Conservation (phyloP, 371 early-diverging fungal species). For the Haplosporangium sp. region DNA sequence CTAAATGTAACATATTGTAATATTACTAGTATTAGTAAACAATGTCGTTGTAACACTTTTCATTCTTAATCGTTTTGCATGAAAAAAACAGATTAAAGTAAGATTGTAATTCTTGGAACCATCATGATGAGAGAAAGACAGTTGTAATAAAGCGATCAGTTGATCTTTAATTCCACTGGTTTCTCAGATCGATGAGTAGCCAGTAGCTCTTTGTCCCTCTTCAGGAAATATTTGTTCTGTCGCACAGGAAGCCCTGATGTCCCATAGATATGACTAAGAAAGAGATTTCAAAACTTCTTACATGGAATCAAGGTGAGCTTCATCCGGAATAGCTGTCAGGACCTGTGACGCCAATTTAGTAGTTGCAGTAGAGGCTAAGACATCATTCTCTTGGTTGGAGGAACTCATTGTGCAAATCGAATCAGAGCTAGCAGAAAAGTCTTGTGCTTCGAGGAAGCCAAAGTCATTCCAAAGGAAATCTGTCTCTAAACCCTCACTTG, state of each 20-base stretch:
- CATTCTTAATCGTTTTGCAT: not conserved
- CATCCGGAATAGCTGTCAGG: not conserved
- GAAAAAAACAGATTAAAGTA: not conserved
- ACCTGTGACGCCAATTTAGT: not conserved
- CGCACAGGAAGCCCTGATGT: not conserved
- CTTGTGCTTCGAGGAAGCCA: constrained; percentile 9
- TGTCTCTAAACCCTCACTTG: not conserved
- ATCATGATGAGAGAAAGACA: too few relatives aligned
- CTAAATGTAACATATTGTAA: not conserved
- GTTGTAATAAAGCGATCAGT: not conserved
- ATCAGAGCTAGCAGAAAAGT: not conserved
- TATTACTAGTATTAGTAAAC: too few relatives aligned
- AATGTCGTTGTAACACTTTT: too few relatives aligned
- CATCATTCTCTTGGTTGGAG: not conserved
- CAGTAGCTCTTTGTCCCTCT: not conserved
- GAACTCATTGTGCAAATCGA: not conserved
- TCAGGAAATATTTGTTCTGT: not conserved
- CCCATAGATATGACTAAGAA: not conserved
- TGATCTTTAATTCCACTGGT: not conserved
- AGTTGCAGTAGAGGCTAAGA: not conserved
- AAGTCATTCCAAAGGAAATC: constrained; percentile 18
- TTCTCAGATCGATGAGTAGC: not conserved
- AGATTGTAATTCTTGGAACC: not conserved
- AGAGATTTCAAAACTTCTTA: not conserved
- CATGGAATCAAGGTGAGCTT: not conserved